phyloP scores from a whole-genome alignment of 129 eudicot genomes.

The Heracleum sosnowskyi region DNA sequence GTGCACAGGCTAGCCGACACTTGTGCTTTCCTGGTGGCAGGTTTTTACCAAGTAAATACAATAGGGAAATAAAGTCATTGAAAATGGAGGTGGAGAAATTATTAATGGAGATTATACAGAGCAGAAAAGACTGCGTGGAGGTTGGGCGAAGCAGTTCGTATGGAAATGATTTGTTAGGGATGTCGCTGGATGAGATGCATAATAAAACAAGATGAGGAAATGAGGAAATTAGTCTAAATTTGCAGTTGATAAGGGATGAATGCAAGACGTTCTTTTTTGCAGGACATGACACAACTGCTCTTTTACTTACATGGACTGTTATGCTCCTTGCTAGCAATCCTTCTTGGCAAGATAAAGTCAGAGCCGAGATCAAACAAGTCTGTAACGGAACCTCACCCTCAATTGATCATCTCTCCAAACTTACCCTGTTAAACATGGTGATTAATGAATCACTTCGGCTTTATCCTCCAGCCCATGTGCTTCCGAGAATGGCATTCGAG shows the following conservation, averaged over 20 bases:
- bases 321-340: constrained; percentile 90
- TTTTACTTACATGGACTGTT: constrained; percentile 83
- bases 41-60: constrained; percentile 83
- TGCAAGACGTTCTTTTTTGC: constrained; percentile 93
- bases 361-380: constrained; percentile 59
- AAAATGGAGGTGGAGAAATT: constrained; percentile 81
- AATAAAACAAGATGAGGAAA: constrained; percentile 25
- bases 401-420: constrained; percentile 66
- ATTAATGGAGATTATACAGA: constrained; percentile 80
- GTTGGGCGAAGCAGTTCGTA: constrained; percentile 62
- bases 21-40: constrained; percentile 80
- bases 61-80: constrained; percentile 68
- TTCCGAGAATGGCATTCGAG: constrained; percentile 85
- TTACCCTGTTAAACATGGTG: constrained; percentile 78
- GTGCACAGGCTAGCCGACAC: constrained; percentile 76
- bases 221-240: constrained; percentile 37
- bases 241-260: constrained; percentile 89
- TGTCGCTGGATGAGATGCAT: constrained; percentile 70
- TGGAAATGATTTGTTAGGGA: constrained; percentile 76
- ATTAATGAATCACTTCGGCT: constrained; percentile 73
- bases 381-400: constrained; percentile 55
- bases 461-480: constrained; percentile 76
- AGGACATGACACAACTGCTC: constrained; percentile 87
- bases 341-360: constrained; percentile 73
- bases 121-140: constrained; percentile 66